Conservation (phyloP, 345 rosid genomes). For the Rhizophora apiculata region DNA sequence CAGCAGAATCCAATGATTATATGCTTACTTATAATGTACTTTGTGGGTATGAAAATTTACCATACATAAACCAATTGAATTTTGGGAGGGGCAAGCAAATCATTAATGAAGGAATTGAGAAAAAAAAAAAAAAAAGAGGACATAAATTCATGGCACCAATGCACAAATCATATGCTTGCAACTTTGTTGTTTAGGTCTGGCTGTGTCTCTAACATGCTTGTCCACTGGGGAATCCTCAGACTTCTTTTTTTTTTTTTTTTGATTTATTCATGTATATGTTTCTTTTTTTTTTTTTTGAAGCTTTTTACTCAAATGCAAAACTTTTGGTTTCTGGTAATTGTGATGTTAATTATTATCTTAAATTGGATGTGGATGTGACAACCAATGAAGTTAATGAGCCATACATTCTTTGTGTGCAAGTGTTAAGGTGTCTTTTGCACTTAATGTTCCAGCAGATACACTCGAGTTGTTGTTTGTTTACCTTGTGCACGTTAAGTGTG, state of each 20-base stretch:
- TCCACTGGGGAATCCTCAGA: neutral
- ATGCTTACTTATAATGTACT: too few species aligned
- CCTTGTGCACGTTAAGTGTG: too few species aligned
- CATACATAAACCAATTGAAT: too few species aligned
- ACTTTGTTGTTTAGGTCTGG: neutral
- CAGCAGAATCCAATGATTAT: too few species aligned
- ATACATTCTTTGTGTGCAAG: conserved; percentile 3
- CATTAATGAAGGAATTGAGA: too few species aligned
- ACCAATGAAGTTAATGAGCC: neutral
- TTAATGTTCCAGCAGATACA: neutral
- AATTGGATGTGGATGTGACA: conserved; percentile 1
- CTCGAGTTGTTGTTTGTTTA: conserved; percentile 14
- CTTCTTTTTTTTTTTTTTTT: too few species aligned
- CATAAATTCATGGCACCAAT: too few species aligned
- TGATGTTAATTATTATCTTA: neutral
- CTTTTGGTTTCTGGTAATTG: neutral
- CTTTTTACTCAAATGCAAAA: too few species aligned
- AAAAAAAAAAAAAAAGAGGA: too few species aligned
- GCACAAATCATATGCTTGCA: neutral
- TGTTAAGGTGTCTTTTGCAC: neutral
- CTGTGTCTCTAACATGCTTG: neutral
- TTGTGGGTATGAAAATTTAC: too few species aligned
- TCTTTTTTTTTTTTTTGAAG: too few species aligned
- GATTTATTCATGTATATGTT: neutral
- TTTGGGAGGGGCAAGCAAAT: too few species aligned